Percentiles rank a stretch among this genome's conserved stretches.
Conservation (phyloP, 1,284 basidiomycete species). For the Vanrija sp. region DNA sequence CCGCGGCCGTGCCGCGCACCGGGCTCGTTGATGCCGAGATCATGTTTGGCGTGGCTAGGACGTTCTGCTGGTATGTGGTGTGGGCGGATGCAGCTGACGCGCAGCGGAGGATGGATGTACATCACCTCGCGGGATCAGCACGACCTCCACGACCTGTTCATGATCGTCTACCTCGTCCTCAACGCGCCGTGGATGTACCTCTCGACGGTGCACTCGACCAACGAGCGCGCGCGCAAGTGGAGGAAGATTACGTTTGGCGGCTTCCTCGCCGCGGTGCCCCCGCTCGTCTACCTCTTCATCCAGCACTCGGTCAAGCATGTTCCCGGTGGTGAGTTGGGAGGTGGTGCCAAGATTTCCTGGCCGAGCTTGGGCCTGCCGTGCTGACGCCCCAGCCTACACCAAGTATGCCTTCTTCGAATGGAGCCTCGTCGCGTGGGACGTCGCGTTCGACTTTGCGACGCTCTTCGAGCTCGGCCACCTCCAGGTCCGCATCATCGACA, state of each 20-base stretch:
- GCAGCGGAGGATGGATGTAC: constrained; percentile 75
- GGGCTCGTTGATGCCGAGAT: constrained; percentile 50
- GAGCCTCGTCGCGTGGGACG: constrained; percentile 73
- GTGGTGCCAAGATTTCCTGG: neutral
- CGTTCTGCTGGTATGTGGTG: constrained; percentile 60
- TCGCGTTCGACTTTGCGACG: constrained; percentile 68
- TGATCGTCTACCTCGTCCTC: constrained; percentile 77
- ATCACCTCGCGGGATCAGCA: constrained; percentile 59
- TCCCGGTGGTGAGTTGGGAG: constrained; percentile 61
- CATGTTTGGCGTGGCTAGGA: constrained; percentile 66
- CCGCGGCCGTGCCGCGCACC: neutral
- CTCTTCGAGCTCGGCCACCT: constrained; percentile 57
- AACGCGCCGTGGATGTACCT: constrained; percentile 86
- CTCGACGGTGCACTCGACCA: constrained; percentile 53
- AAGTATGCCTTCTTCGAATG: constrained; percentile 82
- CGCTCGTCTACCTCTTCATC: constrained; percentile 77
- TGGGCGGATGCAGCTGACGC: constrained; percentile 12
- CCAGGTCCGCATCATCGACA: constrained; percentile 17
- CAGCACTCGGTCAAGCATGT: constrained; percentile 74
- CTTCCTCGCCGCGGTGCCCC: constrained; percentile 67
- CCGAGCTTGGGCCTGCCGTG: constrained; percentile 1
- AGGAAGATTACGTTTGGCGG: constrained; percentile 11
- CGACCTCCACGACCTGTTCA: constrained; percentile 78
- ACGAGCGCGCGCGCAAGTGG: constrained; percentile 9
- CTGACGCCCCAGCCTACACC: constrained; percentile 64